Evolutionary conservation across 176 grass and related monocot genomes (phyloP), one percentile per base, ranked within the genome.

Genomic region (Carex scoparia): DNA sequence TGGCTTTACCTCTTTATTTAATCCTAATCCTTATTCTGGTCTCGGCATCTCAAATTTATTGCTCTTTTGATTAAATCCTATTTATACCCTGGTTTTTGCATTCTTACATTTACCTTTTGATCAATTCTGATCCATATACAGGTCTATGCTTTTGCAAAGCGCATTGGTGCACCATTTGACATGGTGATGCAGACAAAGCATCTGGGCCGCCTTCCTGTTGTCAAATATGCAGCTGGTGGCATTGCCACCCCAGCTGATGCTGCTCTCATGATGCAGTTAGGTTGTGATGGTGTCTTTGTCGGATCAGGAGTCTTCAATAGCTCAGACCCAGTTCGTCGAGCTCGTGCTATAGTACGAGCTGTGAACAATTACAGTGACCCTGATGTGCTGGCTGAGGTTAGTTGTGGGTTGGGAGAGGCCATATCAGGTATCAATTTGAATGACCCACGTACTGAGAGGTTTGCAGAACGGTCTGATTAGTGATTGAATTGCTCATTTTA

Each of bases 251-350:
- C 91, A 0, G 88, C 91, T 1, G 91, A 93, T 59, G 91, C 91
- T 1, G 88, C 91, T 1, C 88, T 93, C 86, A 93, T 93, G 91
- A 93, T 93, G 91, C 91, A 94, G 83, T 81, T 94, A 12, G 91
- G 91, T 0, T 94, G 89, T 58, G 92, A 94, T 23, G 92, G 92
- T 14, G 84, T 94, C 70, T 94, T 94, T 79, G 92, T 94, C 46
- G 92, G 92, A 49, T 94, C 92, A 1, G 92, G 92, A 1, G 85
- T 94, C 71, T 94, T 94, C 90, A 94, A 92, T 88, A 94, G 90
- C 84, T 90, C 88, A 3, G 88, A 94, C 80, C 90, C 92, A 0
- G 90, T 86, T 1, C 81, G 84, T 12, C 73, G 86, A 8, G 92
- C 90, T 2, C 87, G 90, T 31, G 92, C 92, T 38, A 94, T 94